Conservation (phyloP, 2,329 filamentous ascomycete species). For the Epichloe sp. region DNA sequence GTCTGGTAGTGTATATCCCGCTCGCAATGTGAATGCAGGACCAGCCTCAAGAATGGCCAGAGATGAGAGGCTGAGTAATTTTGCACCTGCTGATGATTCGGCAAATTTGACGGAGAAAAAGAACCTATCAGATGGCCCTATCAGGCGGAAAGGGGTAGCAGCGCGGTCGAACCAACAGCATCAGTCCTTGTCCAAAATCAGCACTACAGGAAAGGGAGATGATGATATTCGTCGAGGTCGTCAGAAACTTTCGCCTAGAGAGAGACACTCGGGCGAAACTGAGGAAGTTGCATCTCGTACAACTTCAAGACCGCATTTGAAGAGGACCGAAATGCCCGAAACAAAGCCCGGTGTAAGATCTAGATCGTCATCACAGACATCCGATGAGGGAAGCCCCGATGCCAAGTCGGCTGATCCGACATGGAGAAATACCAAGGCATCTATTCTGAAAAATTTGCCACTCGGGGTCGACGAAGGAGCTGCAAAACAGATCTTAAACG, state of each 20-base stretch:
- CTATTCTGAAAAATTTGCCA: slow-evolving; percentile 65
- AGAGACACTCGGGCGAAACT: slow-evolving; percentile 8
- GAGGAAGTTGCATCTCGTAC: slow-evolving; percentile 13
- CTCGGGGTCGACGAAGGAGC: slow-evolving; percentile 69
- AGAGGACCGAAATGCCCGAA: slow-evolving; percentile 19
- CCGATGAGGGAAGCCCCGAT: slow-evolving; percentile 29
- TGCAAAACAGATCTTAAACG: slow-evolving; percentile 86
- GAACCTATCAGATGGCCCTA: slow-evolving; percentile 6
- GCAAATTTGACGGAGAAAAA: slow-evolving; percentile 11
- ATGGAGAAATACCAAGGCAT: slow-evolving; percentile 49
- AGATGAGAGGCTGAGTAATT: slow-evolving; percentile 1
- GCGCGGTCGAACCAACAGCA: slow-evolving; percentile 2
- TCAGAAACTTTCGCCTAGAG: slow-evolving; percentile 9
- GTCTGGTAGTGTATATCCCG: slow-evolving; percentile 8
- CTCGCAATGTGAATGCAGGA: background rate
- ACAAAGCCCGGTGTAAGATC: slow-evolving; percentile 29
- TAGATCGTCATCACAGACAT: slow-evolving; percentile 34
- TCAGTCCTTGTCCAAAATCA: slow-evolving; percentile 1
- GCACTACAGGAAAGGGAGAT: background rate
- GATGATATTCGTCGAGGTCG: slow-evolving; percentile 10
- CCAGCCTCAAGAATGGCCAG: slow-evolving; percentile 1
- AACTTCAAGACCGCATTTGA: slow-evolving; percentile 12
- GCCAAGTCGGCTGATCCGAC: slow-evolving; percentile 26
- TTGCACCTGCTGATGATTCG: slow-evolving; percentile 11
- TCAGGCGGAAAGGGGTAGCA: slow-evolving; percentile 9